Evolutionary conservation across 163 green algal species (phyloP), one percentile per base, ranked within the genome.

Genomic region (Scenedesmus sp.): DNA sequence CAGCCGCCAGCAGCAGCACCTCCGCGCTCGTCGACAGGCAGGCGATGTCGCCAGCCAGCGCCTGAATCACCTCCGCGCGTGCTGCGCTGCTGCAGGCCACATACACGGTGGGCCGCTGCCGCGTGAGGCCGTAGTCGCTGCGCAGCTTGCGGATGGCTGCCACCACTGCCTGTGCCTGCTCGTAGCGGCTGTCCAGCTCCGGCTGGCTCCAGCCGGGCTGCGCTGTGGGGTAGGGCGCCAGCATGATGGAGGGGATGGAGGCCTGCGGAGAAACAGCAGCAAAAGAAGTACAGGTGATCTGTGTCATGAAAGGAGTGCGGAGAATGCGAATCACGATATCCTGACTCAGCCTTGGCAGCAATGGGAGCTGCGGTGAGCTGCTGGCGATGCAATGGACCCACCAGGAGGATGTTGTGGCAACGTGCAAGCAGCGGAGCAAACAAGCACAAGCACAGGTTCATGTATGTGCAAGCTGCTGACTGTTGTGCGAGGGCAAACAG

Each of bases 181-280:
- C 81, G 62, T 90, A 99, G 23, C 97, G 89, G 13, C 90, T 93
- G 92, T 99, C 98, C 23, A 96, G 93, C 34, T 92, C 82, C 15
- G 92, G 90, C 89, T 96, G 85, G 62, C 94, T 91, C 96, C 96
- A 98, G 18, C 82, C 92, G 3, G 93, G 34, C 55, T 93, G 13
- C 3, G 93, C 84, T 1, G 67, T 76, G 26, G 98, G 98, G 95
- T 99, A 99, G 84, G 94, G 79, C 12, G 97, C 94, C 9, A 99
- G 64, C 97, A 99, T 99, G 93, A 99, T 99, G 87, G 96, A 89
- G 52, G 84, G 54, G 3, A 91, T 85, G 86, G 20, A 55, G 15
- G 88, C 74, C 89, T 94, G 90, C 55, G 81, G 18, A 2, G 23
- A 23, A 16, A 46, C 3, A 16, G 1, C 12, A 18, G 84, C 46